Evolutionary conservation across 2,329 filamentous ascomycete species (phyloP).

Genomic region (Epichloe gansuensis): DNA sequence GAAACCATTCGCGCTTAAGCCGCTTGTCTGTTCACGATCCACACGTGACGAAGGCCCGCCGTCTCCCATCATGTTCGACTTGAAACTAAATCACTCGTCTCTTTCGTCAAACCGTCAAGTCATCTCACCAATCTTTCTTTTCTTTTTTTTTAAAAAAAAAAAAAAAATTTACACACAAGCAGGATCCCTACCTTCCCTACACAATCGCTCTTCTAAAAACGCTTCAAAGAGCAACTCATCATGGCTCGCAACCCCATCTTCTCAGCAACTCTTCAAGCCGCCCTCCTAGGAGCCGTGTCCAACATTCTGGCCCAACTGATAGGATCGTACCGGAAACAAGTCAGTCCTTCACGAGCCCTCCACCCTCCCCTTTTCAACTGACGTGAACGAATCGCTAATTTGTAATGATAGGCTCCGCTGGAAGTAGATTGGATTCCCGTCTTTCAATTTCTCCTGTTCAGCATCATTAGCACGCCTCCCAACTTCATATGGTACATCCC

Average conservation of each 20-base stretch:
- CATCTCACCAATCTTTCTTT: too few species aligned
- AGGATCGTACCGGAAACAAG: conserved; percentile 46
- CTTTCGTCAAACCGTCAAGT: not conserved
- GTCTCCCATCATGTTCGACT: not conserved
- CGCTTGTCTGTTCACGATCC: not conserved
- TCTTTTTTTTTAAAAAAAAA: too few species aligned
- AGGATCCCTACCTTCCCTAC: too few species aligned
- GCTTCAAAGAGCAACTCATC: not conserved
- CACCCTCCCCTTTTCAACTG: not conserved
- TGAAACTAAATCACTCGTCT: too few species aligned
- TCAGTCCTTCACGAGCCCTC: conserved; percentile 22
- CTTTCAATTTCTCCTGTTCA: conserved; percentile 66
- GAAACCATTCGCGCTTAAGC: not conserved
- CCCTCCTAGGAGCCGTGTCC: conserved; percentile 51
- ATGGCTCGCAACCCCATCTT: conserved; percentile 37
- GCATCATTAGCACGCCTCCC: conserved; percentile 60
- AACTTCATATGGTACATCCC: conserved; percentile 64
- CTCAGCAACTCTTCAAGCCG: conserved; percentile 51
- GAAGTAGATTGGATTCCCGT: conserved; percentile 53
- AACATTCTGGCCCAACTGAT: conserved; percentile 65
- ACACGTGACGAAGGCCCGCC: not conserved
- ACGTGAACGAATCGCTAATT: not conserved
- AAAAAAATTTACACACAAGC: too few species aligned
- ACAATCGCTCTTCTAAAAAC: too few species aligned
- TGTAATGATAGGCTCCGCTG: not conserved